These are phyloP conservation scores for Ceratopteris richardii DNA, from an alignment of 75 land plant species.

Conservation along the genomic window DNA sequence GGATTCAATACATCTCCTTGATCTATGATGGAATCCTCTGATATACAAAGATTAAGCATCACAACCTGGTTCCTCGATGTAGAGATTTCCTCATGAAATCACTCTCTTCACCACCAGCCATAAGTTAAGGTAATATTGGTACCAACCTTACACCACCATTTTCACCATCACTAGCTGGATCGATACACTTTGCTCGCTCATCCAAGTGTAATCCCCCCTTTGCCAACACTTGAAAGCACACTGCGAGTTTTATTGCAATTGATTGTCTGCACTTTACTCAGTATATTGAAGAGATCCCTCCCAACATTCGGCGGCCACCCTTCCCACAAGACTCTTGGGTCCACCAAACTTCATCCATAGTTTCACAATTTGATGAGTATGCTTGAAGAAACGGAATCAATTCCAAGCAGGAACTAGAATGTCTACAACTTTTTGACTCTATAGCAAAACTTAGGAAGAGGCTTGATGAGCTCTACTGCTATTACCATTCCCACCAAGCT, in stretches of 20 bases:
- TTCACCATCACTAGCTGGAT: background rate
- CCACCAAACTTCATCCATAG: background rate
- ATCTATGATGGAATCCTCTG: too few relatives aligned
- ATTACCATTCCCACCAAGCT: slow-evolving; percentile 73
- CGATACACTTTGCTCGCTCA: too few relatives aligned
- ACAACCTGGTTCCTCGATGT: slow-evolving; percentile 52
- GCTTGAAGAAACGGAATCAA: too few relatives aligned
- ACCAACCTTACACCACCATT: slow-evolving; percentile 12
- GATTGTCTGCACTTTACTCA: background rate
- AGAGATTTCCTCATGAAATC: slow-evolving; percentile 40
- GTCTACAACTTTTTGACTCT: slow-evolving; percentile 40
- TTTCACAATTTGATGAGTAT: too few relatives aligned
- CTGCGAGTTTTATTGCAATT: slow-evolving; percentile 30
- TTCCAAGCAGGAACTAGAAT: slow-evolving; percentile 57
- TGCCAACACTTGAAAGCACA: slow-evolving; percentile 63
- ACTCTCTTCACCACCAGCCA: slow-evolving; percentile 64
- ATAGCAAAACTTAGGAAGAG: slow-evolving; percentile 62
- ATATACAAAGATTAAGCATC: slow-evolving; percentile 83
- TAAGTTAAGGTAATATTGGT: slow-evolving; percentile 84
- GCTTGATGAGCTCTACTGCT: slow-evolving; percentile 87
- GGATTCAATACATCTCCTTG: too few relatives aligned
- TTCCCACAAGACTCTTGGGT: too few relatives aligned
- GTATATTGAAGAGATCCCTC: too few relatives aligned
- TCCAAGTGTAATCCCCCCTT: slow-evolving; percentile 69
- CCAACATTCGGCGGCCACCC: background rate